phyloP scores from a whole-genome alignment of 2,329 filamentous ascomycete genomes.

The Phaeosphaeriaceae sp. region DNA sequence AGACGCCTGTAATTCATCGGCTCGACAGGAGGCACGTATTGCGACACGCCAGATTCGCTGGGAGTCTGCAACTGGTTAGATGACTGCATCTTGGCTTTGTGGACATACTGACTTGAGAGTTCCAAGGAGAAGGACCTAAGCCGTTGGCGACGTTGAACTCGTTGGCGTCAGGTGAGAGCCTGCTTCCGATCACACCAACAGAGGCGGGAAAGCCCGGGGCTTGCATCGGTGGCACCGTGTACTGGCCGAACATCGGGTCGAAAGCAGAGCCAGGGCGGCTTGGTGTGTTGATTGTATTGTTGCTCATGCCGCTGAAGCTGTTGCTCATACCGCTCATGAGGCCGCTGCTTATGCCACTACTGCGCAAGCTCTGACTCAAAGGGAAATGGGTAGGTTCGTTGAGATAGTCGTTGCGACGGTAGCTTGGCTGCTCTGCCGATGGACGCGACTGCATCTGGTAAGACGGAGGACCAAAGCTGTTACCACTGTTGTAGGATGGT shows the following conservation, averaged over 20 bases:
- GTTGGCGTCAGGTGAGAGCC: constrained; percentile 55
- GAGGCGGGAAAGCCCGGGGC: constrained; percentile 39
- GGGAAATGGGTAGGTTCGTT: constrained; percentile 49
- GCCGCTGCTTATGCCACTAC: constrained; percentile 20
- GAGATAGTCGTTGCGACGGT: constrained; percentile 41
- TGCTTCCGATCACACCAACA: constrained; percentile 47
- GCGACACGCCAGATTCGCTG: constrained; percentile 49
- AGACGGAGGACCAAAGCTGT: constrained; percentile 28
- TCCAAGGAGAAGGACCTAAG: constrained; percentile 50
- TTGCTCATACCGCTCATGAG: constrained; percentile 20
- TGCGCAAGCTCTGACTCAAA: constrained; percentile 42
- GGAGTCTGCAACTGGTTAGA: constrained; percentile 27
- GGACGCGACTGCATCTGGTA: constrained; percentile 32
- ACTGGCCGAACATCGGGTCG: constrained; percentile 43
- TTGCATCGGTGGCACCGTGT: constrained; percentile 38
- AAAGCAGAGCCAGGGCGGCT: constrained; percentile 49
- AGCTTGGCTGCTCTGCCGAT: constrained; percentile 25
- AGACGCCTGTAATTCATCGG: constrained; percentile 95
- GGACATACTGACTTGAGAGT: constrained; percentile 36
- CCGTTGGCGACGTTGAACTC: constrained; percentile 50
- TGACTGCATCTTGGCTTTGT: no score
- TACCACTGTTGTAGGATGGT: constrained; percentile 30
- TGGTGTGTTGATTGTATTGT: constrained; percentile 36
- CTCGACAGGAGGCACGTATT: constrained; percentile 85
- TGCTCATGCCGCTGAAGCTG: constrained; percentile 20